Base-by-base conservation (phyloP, 2,329 filamentous ascomycete species). In the Aspergillus pseudonomiae region DNA sequence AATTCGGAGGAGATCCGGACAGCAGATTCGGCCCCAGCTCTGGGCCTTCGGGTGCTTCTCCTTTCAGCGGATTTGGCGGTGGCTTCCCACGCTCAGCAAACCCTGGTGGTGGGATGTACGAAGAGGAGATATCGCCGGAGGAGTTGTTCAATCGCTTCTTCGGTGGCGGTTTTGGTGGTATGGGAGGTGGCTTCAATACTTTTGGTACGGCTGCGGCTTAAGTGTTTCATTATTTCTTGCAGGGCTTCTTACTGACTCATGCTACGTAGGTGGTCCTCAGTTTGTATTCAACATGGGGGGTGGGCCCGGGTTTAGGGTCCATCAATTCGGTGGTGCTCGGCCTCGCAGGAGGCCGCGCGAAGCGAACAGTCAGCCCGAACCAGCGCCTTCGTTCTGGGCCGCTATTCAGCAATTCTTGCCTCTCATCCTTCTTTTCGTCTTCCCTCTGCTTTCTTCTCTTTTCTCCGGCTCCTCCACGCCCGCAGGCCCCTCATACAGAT, bases 131-230 rank as follows among this genome's bases (percentile, higher is more conserved):
- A 71, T 96, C 91, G 60, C 94, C 95, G 0, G 95, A 99, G 79
- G 95, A 99, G 79, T 87, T 99, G 84, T 99, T 99, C 81, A 90
- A 94, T 75, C 88, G 94, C 67, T 99, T 99, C 85, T 99, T 99
- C 82, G 92, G 92, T 55, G 93, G 91, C 48, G 89, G 85, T 10
- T 75, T 78, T 69, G 79, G 79, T 45, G 80, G 79, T 39, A 74
- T 79, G 68, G 83, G 82, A 21, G 83, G 85, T 71, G 86, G 87
- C 55, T 88, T 90, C 63, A 88, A 88, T 59, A 85, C 86, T 19
- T 89, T 92, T 74, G 90, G 91, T 81, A 86, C 80, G 78, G 26
- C 16, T 28, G 34, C 46, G 57, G 28, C 26, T 21, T 26, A n/a
- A 14, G n/a, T 21, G n/a, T 21, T n/a, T 21, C 19, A 2, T 16